These are phyloP conservation scores for Marsdenia floribunda DNA, from an alignment of 257 asterid species.

Conservation along the genomic window DNA sequence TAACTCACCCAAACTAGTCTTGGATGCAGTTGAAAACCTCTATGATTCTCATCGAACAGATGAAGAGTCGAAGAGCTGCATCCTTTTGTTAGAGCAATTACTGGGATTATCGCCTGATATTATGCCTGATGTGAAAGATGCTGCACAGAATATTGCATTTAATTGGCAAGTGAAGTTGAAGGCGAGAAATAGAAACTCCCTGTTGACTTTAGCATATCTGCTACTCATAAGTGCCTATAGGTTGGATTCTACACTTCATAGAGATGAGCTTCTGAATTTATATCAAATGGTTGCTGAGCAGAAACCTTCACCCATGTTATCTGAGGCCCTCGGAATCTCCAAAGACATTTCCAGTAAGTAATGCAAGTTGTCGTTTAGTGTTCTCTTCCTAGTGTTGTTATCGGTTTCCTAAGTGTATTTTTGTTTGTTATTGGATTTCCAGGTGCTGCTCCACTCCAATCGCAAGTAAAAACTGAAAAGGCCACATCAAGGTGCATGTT, in stretches of 20 bases:
- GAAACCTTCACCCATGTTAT: not conserved
- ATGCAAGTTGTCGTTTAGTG: not conserved
- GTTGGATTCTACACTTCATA: not conserved
- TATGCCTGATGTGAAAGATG: conserved; percentile 8
- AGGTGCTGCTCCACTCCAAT: not conserved
- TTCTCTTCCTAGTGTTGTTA: not conserved
- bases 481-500: not conserved
- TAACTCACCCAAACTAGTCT: conserved; percentile 7
- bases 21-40: conserved; percentile 16
- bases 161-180: conserved; percentile 10
- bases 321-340: not conserved
- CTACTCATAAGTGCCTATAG: conserved; percentile 7
- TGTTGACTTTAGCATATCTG: conserved; percentile 5
- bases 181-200: not conserved
- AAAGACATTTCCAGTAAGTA: conserved; percentile 16
- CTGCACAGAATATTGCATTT: conserved; percentile 11
- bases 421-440: not conserved
- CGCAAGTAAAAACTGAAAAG: not conserved
- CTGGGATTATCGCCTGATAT: conserved; percentile 7
- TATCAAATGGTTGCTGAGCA: not conserved
- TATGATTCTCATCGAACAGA: not conserved
- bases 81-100: conserved; percentile 15
- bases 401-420: not conserved
- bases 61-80: conserved; percentile 6
- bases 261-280: conserved; percentile 9